Evolutionary conservation across 2,329 filamentous ascomycete species (phyloP), one percentile per base, ranked within the genome.

Genomic region (Nannizziopsis arthrosporioides): DNA sequence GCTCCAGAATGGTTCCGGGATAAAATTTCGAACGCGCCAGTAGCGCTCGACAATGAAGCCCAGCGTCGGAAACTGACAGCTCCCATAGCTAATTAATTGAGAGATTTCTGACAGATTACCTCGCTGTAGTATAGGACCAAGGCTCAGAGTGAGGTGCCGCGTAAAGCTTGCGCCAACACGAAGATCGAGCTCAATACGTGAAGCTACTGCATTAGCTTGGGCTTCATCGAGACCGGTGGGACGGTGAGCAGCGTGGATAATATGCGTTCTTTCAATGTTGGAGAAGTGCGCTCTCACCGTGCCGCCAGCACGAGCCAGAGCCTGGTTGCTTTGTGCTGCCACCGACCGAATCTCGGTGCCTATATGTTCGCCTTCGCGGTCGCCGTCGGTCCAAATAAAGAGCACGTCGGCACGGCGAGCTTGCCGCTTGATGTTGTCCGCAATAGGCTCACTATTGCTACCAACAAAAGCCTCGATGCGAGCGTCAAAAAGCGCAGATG

Each of bases 301-400:
- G 44, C 44, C 35, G 34, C 86, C 92, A 49, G 95, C 78, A 52
- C 87, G 75, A 37, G 98, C 80, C 1, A 72, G 71, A 8, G 74
- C 45, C 38, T 42, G 66, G 54, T 95, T 96, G 8, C 78, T 82
- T 59, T 81, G 80, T 41, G 74, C 71, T 5, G 92, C 92, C 50
- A 89, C 82, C 44, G 84, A 77, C 39, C 87, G 81, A 52, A 98
- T 90, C 64, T 98, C 90, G 34, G 84, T 76, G 5, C 92, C 92
- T 56, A 98, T 98, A 62, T 96, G 85, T 64, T 98, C 92, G 31
- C 92, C 92, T 73, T 98, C 92, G 48, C 89, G 81, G 72, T 98
- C 92, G 66, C 92, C 96, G 74, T 98, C 92, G 0, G 92, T 98
- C 92, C 92, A 98, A 57, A 98, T 95, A 65, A 93, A 90, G 27